These are phyloP conservation scores for Lentinula detonsa DNA, from an alignment of 768 basidiomycete species.

Conservation along the genomic window DNA sequence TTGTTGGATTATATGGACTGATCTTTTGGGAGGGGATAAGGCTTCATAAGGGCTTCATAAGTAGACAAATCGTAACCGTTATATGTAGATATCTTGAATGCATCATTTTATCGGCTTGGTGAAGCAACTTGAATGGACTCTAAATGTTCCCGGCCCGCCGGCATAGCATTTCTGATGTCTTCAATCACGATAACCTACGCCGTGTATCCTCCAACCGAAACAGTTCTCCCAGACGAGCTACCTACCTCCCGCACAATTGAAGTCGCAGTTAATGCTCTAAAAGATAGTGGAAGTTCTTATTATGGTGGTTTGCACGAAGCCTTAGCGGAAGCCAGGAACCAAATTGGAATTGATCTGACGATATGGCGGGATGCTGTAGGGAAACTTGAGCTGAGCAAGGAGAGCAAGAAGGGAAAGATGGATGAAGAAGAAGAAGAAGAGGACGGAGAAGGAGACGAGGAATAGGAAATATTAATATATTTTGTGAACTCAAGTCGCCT, in stretches of 20 bases:
- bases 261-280: conserved; percentile 2
- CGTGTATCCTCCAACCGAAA: conserved; percentile 33
- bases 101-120: too few species aligned
- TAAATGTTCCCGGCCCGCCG: not conserved
- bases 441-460: conserved; percentile 41
- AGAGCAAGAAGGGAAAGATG: conserved; percentile 34
- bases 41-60: too few species aligned
- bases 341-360: conserved; percentile 64
- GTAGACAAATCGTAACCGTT: too few species aligned
- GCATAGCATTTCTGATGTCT: conserved; percentile 13
- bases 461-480: conserved; percentile 16
- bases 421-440: conserved; percentile 39
- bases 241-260: conserved; percentile 10
- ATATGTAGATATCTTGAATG: too few species aligned
- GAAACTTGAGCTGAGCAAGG: conserved; percentile 56
- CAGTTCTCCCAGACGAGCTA: conserved; percentile 9
- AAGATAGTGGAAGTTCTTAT: conserved; percentile 22
- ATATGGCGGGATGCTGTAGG: conserved; percentile 72
- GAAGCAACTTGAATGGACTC: too few species aligned
- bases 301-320: conserved; percentile 45
- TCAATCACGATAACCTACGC: conserved; percentile 36
- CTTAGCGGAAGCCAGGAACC: conserved; percentile 44
- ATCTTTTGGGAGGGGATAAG: too few species aligned
- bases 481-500: too few species aligned
- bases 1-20: too few species aligned